A percentile compares a stretch with the other conserved stretches of the same genome.
These are phyloP conservation scores for Aspergillus pseudoglaucus DNA, from an alignment of 2,329 filamentous ascomycete genomes.

Conservation along the genomic window DNA sequence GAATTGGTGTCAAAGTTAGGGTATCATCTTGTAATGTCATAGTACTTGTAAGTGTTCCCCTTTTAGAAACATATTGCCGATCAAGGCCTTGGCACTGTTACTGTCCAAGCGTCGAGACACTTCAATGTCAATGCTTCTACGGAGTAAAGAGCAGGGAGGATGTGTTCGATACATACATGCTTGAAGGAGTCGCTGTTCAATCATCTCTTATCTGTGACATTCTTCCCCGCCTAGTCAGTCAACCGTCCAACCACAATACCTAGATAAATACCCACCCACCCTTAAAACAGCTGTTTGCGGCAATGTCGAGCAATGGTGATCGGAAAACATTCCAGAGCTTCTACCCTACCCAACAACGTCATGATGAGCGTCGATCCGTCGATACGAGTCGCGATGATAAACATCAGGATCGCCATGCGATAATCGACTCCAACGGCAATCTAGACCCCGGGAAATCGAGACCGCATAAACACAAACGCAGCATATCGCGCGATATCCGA, in stretches of 20 bases:
- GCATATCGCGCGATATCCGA: conserved; percentile 25
- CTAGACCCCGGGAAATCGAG: conserved; percentile 4
- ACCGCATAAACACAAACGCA: conserved; percentile 21
- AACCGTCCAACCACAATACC: not conserved
- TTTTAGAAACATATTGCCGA: not conserved
- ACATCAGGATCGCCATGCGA: conserved; percentile 13
- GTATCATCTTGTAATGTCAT: too few relatives aligned
- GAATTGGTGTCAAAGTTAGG: too few relatives aligned
- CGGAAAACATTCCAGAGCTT: not conserved
- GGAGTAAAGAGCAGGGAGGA: not conserved
- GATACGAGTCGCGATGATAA: conserved; percentile 9
- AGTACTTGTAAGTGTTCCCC: not conserved
- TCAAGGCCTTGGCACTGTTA: not conserved
- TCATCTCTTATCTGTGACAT: not conserved
- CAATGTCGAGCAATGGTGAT: conserved; percentile 5
- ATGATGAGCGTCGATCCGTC: conserved; percentile 3
- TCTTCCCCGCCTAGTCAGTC: not conserved
- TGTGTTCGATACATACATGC: not conserved
- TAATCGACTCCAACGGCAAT: conserved; percentile 12
- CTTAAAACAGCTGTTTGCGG: conserved; percentile 10
- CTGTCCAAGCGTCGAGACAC: not conserved
- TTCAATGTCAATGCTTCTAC: not conserved
- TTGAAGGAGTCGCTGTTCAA: not conserved
- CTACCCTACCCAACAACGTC: conserved; percentile 8
- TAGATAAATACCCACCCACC: not conserved